Evolutionary conservation across 371 early-diverging fungal species (phyloP).

Genomic region (Saksenaea oblongispora): DNA sequence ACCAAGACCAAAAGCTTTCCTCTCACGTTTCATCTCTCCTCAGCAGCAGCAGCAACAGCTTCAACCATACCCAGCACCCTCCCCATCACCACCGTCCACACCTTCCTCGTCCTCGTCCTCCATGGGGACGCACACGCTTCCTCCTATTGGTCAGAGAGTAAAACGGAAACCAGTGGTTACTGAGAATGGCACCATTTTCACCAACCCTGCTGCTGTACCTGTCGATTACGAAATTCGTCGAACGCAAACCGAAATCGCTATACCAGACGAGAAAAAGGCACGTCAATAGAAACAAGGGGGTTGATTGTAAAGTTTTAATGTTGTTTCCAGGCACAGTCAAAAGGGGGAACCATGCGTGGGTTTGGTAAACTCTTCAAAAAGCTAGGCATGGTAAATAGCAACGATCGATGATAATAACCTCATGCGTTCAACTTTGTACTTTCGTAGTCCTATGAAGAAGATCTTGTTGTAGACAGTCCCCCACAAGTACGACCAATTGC

Average conservation of each 20-base stretch:
- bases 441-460: slow-evolving; percentile 25
- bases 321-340: slow-evolving; percentile 11
- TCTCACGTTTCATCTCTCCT: slow-evolving; percentile 8
- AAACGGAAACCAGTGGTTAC: slow-evolving; percentile 11
- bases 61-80: neutral
- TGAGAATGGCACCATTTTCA: neutral
- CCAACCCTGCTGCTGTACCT: neutral
- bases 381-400: slow-evolving; percentile 18
- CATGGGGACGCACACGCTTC: neutral
- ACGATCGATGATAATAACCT: neutral
- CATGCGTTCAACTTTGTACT: neutral
- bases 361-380: slow-evolving; percentile 24
- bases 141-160: slow-evolving; percentile 11
- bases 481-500: slow-evolving; percentile 20
- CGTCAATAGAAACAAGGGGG: neutral
- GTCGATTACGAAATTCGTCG: neutral
- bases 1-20: neutral
- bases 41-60: slow-evolving; percentile 10
- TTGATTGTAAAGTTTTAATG: neutral
- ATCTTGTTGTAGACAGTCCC: slow-evolving; percentile 15
- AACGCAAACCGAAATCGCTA: neutral
- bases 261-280: neutral
- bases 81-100: neutral
- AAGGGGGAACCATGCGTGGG: slow-evolving; percentile 17
- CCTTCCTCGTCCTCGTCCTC: slow-evolving; percentile 1